Conservation (phyloP, 805 yeast species). For the Ogataea populi-albae region DNA sequence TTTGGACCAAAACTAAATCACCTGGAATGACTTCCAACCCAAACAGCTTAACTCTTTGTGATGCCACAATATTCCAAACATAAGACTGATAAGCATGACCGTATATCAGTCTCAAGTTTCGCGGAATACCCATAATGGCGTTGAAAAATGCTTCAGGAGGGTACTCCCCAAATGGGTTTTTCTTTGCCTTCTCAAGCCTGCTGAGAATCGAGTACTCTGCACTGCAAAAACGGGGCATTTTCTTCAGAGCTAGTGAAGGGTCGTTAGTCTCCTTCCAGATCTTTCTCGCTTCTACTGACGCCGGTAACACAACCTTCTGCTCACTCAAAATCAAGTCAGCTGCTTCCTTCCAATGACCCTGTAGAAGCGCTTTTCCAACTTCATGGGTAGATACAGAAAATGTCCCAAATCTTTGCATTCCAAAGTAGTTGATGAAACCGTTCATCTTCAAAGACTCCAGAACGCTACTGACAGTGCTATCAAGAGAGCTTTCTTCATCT, state of each 20-base stretch:
- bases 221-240: conserved; percentile 83
- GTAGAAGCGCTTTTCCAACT: conserved; percentile 70
- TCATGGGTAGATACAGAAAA: conserved; percentile 89
- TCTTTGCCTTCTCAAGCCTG: conserved; percentile 51
- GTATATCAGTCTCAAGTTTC: conserved; percentile 90
- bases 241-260: conserved; percentile 58
- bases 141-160: conserved; percentile 59
- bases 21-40: conserved; percentile 76
- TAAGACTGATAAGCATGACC: conserved; percentile 97
- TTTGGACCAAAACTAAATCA: conserved; percentile 60
- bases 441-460: conserved; percentile 54
- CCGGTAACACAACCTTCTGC: conserved; percentile 81
- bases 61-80: conserved; percentile 87
- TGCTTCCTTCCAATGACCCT: conserved; percentile 76
- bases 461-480: conserved; percentile 47
- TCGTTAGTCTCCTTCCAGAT: conserved; percentile 76
- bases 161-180: conserved; percentile 45
- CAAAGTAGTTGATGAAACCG: conserved; percentile 93
- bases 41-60: conserved; percentile 66
- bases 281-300: conserved; percentile 76
- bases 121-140: conserved; percentile 85
- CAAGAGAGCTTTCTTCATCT: conserved; percentile 35
- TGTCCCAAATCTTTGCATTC: conserved; percentile 99
- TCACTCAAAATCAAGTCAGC: conserved; percentile 77
- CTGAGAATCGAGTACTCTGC: conserved; percentile 79